Evolutionary conservation across 768 basidiomycete genomes (phyloP), one percentile per base, ranked within the genome.

Genomic region (Ramaria sp.): DNA sequence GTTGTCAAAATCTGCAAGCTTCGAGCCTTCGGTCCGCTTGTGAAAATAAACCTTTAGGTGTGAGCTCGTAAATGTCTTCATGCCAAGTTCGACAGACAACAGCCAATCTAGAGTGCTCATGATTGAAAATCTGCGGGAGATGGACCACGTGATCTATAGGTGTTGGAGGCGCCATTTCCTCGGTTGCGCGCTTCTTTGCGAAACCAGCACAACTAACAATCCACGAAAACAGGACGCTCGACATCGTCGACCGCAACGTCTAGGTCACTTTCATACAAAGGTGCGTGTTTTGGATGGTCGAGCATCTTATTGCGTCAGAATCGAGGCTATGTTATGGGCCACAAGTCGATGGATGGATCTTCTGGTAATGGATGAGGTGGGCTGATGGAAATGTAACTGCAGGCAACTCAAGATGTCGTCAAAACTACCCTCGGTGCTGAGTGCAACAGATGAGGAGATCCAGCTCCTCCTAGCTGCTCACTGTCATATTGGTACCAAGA

Each of bases 401-500:
- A 57, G 54, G 27, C 24, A 30, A 15, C 31, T 55, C 41, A 70
- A 54, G 70, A 78, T 79, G 79, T 76, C 88, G 67, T 91, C 91
- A 71, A 96, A 96, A 82, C 81, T 97, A 64, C 95, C 95, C 66
- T 86, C 92, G 67, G 81, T 88, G 64, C 83, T 99, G 67, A 84
- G 84, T 69, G 90, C 93, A 46, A 94, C 92, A 55, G 94, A 98
- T 73, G 94, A 97, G 77, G 95, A 98, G 73, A 94, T 97, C 65
- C 89, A 90, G 73, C 83, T 91, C 64, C 80, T 98, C 67, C 80
- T 98, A 60, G 85, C 93, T 68, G 96, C 96, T 20, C 91, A 97
- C 78, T 87, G 84, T 72, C 95, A 97, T 70, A 87, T 98, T 62
- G 95, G 94, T 70, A 91, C 87, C 63, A 98, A 98, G 88, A 96